Base-by-base conservation (phyloP, 2,329 filamentous ascomycete species). In the Clonostachys rhizophaga region DNA sequence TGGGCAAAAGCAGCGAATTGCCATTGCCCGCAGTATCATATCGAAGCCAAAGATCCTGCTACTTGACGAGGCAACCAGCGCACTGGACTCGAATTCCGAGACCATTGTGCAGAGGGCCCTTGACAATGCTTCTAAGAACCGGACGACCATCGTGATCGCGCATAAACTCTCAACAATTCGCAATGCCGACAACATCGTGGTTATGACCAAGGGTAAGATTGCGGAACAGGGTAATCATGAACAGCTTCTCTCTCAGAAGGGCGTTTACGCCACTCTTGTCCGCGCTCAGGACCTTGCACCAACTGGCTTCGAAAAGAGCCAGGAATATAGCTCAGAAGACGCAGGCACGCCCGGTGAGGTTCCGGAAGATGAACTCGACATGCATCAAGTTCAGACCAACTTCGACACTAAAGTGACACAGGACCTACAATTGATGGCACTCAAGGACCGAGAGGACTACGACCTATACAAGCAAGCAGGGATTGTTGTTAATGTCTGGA, bases 1-100 rank as follows among this genome's bases (percentile, higher is more conserved):
- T 63, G 94, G 94, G 35, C 94, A 99, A 68, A 96, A 96, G 66
- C 94, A 97, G 68, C 88, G 94, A 56, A 95, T 97, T 60, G 91
- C 92, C 13, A 96, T 97, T 65, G 61, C 60, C 12, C 57, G 63
- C 12, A 62, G 60, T 41, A 60, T 66, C 47, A 57, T 66, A 20
- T 62, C 60, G 14, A 54, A 64, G 46, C 63, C 63, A 1, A 65
- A 62, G 46, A 79, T 85, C 34, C 67, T 85, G 1, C 73, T 85
- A 12, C 62, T 85, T 3, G 81, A 85, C 52, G 81, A 85, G 59
- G 81, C 81, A 2, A 85, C 81, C 0, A 79, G 74, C 42, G 77
- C 80, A 3, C 56, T 67, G 37, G 61, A 66, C 42, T 57, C 62
- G 5, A 58, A 65, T 11, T 59, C 66, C 5, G 65, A 68, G 36